Conservation (phyloP, 148 eudicot species). For the Talinum fruticosum region DNA sequence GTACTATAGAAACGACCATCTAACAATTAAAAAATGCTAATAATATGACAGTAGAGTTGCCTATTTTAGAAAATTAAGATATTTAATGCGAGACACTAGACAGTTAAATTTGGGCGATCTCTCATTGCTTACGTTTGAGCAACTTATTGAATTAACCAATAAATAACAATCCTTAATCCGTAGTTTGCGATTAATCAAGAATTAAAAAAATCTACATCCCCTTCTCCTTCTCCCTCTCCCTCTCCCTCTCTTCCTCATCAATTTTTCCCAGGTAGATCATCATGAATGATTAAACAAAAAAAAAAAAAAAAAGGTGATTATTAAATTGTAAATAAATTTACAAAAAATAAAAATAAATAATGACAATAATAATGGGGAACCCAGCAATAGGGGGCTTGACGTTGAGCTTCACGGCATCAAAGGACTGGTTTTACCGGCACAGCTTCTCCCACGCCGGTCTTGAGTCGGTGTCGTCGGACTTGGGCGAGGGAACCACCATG, state of each 20-base stretch:
- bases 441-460: constrained; percentile 58
- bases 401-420: constrained; percentile 65
- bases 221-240: background rate
- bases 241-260: background rate
- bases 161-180: background rate
- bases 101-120: constrained; percentile 8
- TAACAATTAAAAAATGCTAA: too few relatives aligned
- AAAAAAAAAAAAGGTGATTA: background rate
- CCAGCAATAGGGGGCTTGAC: background rate
- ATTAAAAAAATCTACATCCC: background rate
- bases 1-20: too few relatives aligned
- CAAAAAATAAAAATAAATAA: background rate
- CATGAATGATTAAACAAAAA: background rate
- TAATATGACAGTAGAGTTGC: background rate
- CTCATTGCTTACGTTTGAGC: background rate
- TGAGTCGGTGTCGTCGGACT: constrained; percentile 40
- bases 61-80: background rate
- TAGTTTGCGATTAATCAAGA: constrained; percentile 11
- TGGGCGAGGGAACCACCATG: constrained; percentile 54
- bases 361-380: constrained; percentile 16
- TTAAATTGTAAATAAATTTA: background rate
- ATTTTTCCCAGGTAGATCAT: background rate
- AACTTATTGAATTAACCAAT: background rate
- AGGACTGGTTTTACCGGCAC: constrained; percentile 53
- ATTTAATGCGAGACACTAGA: background rate